Percentiles rank a stretch among this genome's conserved stretches.
Conservation (phyloP, 768 basidiomycete species). For the Boletus fagicola region DNA sequence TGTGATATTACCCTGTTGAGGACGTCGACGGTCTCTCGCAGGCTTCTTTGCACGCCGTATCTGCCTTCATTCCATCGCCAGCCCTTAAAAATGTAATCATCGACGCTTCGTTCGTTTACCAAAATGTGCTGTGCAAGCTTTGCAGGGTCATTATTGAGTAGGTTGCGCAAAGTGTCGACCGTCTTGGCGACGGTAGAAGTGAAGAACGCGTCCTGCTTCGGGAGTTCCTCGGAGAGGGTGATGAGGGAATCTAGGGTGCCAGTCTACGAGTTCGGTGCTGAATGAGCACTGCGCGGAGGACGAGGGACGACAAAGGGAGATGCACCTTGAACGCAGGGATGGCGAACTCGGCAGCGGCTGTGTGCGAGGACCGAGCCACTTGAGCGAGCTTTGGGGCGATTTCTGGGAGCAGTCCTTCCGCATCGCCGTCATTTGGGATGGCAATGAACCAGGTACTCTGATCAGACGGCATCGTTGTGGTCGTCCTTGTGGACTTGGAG, state of each 20-base stretch:
- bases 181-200: constrained; percentile 86
- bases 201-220: constrained; percentile 88
- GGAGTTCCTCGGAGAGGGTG: constrained; percentile 85
- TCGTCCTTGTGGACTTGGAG: constrained; percentile 6
- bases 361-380: constrained; percentile 49
- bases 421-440: constrained; percentile 82
- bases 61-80: constrained; percentile 96
- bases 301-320: constrained; percentile 1
- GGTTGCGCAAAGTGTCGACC: constrained; percentile 88
- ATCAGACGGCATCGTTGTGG: constrained; percentile 83
- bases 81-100: constrained; percentile 71
- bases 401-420: constrained; percentile 70
- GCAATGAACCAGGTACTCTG: constrained; percentile 93
- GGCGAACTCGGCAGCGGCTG: constrained; percentile 59
- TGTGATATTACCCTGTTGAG: constrained; percentile 68
- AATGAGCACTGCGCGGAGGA: constrained; percentile 5
- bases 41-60: constrained; percentile 78
- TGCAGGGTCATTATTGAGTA: constrained; percentile 82
- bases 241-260: constrained; percentile 92
- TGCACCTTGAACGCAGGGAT: constrained; percentile 90
- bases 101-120: constrained; percentile 76
- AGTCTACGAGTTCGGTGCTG: constrained; percentile 51
- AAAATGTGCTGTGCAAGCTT: constrained; percentile 74
- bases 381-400: constrained; percentile 59
- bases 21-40: constrained; percentile 81